phyloP scores from a whole-genome alignment of 345 rosid genomes.

The Erysimum cheiranthoides region DNA sequence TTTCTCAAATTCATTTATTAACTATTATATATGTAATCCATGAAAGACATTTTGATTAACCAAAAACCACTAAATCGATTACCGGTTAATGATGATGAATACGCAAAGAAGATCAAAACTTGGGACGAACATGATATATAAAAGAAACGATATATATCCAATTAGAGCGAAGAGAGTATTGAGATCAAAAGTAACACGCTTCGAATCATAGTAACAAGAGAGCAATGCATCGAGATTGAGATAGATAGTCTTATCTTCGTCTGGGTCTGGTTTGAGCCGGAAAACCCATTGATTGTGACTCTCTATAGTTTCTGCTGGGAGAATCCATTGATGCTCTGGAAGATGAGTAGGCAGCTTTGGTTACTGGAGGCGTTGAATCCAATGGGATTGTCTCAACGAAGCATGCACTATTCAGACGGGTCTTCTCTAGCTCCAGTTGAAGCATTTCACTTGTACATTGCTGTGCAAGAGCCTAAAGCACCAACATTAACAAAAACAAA shows the following conservation, averaged over 20 bases:
- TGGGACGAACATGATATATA: no score
- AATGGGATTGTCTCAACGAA: background rate
- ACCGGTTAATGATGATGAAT: background rate
- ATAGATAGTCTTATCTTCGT: slow-evolving; percentile 6
- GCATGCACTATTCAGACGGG: slow-evolving; percentile 20
- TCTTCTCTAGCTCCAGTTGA: slow-evolving; percentile 12
- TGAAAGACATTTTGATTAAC: background rate
- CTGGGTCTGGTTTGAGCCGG: background rate
- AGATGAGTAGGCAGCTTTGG: slow-evolving; percentile 9
- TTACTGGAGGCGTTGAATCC: background rate
- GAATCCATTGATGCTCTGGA: slow-evolving; percentile 1
- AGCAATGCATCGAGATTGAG: background rate
- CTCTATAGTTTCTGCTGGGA: slow-evolving; percentile 11
- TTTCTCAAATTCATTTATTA: background rate
- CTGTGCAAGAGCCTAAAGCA: slow-evolving; percentile 16
- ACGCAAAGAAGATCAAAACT: background rate
- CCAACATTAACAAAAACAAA: background rate
- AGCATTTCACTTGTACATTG: slow-evolving; percentile 8
- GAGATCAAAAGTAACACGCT: slow-evolving; percentile 3
- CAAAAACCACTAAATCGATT: background rate
- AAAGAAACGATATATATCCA: background rate
- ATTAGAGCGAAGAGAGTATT: background rate
- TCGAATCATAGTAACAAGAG: background rate
- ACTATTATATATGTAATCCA: background rate
- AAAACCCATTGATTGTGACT: slow-evolving; percentile 8